Base-by-base conservation (phyloP, 257 asterid species). In the Solanum tarapatanum region DNA sequence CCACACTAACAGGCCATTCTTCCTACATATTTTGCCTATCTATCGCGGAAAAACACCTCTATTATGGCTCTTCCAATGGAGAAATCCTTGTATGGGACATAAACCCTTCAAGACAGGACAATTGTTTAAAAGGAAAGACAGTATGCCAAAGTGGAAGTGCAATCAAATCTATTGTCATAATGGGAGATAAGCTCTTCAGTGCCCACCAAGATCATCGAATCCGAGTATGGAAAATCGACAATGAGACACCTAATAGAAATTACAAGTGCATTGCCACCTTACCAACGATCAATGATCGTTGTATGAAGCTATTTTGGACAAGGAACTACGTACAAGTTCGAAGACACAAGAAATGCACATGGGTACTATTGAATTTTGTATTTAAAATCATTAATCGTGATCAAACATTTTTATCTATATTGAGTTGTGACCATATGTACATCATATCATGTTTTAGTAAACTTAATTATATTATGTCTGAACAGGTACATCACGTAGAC, bases 121-220 rank as follows among this genome's bases (percentile, higher is more conserved):
- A 7, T 13, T 77, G 12, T 32, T 33, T 68, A 0, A 60, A 87
- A 37, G 60, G n/a, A 23, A 86, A 74, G 23, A 58, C 90, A 32
- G 91, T 90, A 4, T 87, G 88, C 0, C 70, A 55, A 21, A 86
- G 91, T 83, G 70, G 58, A 8, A 95, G 97, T 13, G 95, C 97
- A 17, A 92, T 95, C 24, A 94, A 95, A 76, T 91, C 93, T 83
- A 76, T 95, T 7, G 92, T 91, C 16, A 91, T 90, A 17, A 90
- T 91, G 51, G 82, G 91, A 2, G 91, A 91, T 39, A 95, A 92
- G 83, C 88, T 94, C 86, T 89, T 95, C 72, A 95, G 92, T 23
- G 96, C 98, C 33, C 98, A 95, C 85, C 98, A 95, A 75, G 98
- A 95, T 84, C 93, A 90, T 89, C 93, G 92, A 70, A 95, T 95